Base-by-base conservation (phyloP, 306 rosid genomes). In the Oxytropis ochrocephala region DNA sequence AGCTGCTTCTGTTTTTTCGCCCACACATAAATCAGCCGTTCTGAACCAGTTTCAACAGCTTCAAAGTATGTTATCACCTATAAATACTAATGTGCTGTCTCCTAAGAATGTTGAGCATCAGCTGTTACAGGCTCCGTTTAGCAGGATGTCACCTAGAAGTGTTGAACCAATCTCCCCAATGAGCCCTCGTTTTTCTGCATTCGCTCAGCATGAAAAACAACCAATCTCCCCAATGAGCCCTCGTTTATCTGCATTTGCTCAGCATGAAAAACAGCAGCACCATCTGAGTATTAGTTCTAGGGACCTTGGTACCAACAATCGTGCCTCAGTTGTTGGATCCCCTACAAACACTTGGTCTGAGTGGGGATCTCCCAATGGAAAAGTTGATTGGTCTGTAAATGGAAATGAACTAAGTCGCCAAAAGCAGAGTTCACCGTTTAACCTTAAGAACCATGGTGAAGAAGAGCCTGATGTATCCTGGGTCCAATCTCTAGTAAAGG, bases 381-480 rank as follows among this genome's bases (percentile, higher is more conserved):
- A 77, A 58, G 75, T 33, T 60, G 96, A 91, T 76, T 89, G 91
- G 90, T 84, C 91, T 5, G 85, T 77, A 11, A 83, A 80, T 32
- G 86, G 83, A 14, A 88, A 80, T 3, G 90, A 81, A 18, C 65
- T 72, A 19, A 77, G 83, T 53, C 64, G 19, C 17, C 75, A 49
- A 18, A 27, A 80, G 73, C 72, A 21, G 10, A 82, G 74, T 56
- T 75, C 88, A 2, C 75, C 86, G 4, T 81, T 75, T 9, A 93
- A 91, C 69, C 82, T 62, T 11, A 85, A 72, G 32, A 85, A 77
- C 77, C 89, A 82, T n/a, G 88, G 82, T 42, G 97, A 81, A 46
- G 97, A 82, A 80, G 97, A 89, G 81, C 96, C 96, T 36, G 91
- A 91, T 53, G 61, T 91, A 60, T 87, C 97, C 4, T 91, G 94